A percentile compares a stretch with the other conserved stretches of the same genome.
Evolutionary conservation across 257 asterid species (phyloP).

Genomic region (Lavandula angustifolia): DNA sequence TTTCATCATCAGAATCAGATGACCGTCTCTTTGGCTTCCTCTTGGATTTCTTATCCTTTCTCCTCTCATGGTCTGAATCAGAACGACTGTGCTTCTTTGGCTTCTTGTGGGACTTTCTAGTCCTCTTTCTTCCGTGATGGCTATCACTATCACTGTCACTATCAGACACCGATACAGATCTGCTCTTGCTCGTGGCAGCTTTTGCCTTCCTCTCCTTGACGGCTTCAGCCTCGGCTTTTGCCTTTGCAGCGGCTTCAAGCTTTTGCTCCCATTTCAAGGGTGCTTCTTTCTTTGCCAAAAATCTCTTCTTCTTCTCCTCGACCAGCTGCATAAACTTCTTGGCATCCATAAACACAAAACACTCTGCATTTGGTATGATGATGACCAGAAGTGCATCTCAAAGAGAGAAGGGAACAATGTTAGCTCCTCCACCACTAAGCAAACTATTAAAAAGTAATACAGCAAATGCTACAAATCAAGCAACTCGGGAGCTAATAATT

Average conservation of each 20-base stretch:
- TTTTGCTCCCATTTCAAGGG: conserved; percentile 95
- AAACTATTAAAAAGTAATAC: neutral
- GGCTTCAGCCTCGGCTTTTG: conserved; percentile 74
- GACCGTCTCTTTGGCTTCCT: conserved; percentile 56
- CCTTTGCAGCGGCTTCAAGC: conserved; percentile 87
- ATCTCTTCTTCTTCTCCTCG: conserved; percentile 92
- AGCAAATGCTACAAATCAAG: neutral
- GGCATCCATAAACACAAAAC: conserved; percentile 91
- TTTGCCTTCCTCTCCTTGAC: conserved; percentile 53
- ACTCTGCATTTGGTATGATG: conserved; percentile 99
- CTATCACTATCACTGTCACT: conserved; percentile 46
- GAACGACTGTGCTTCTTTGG: conserved; percentile 58
- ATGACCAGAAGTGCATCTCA: conserved; percentile 96
- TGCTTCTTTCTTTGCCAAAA: conserved; percentile 84
- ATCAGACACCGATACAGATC: conserved; percentile 54
- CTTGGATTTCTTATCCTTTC: conserved; percentile 53
- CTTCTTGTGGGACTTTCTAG: conserved; percentile 58
- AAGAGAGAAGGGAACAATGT: conserved; percentile 96
- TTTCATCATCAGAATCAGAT: conserved; percentile 47
- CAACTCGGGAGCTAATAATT: neutral
- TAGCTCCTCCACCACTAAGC: conserved; percentile 61
- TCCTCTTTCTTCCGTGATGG: conserved; percentile 46
- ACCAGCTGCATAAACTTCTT: conserved; percentile 92
- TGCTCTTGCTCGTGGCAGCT: conserved; percentile 62
- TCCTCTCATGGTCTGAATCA: conserved; percentile 59